Base-by-base conservation (phyloP, 768 basidiomycete species). In the Suillus bovinus region DNA sequence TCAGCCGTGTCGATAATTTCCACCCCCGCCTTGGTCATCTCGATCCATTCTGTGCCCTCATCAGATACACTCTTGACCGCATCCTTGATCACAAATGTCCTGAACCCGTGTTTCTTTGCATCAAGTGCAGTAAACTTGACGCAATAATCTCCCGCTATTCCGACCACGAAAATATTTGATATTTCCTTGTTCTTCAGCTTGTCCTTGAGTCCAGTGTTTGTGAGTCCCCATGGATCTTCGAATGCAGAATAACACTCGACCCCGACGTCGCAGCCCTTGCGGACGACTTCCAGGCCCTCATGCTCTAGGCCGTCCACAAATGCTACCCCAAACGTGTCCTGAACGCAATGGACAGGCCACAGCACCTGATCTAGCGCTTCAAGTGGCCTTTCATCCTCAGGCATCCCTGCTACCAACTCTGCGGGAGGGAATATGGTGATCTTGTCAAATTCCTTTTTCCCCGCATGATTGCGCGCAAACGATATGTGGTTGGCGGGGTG, bases 181-280 rank as follows among this genome's bases (percentile, higher is more conserved):
- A 90, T 79, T 1, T 71, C 76, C 46, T 77, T 74, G 49, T 74
- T 72, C 60, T 71, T 67, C 56, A 88, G 73, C 31, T 78, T 62
- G 27, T 59, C 68, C 57, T 79, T 78, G n/a, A 89, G 80, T 8
- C 79, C 78, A 10, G 84, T 86, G 61, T 76, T 71, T 57, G 76
- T 64, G 60, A 78, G 75, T 29, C 77, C 78, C 78, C 84, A 83
- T 47, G 83, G 80, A 67, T 88, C 86, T 53, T 78, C 80, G 69
- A 94, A 94, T 1, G 88, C 91, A n/a, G 89, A 91, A 70, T 94
- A 94, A 47, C 86, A 86, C 70, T 94, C 93, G 66, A 93, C 80
- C 36, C 77, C 78, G 1, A 71, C 71, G 63, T 91, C 76, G 5
- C 71, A 78, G 44, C 89, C 90, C 77, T 88, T 87, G 61, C 74